Base-by-base conservation (phyloP, 2,329 filamentous ascomycete genomes). In the Aciculosporium take region DNA sequence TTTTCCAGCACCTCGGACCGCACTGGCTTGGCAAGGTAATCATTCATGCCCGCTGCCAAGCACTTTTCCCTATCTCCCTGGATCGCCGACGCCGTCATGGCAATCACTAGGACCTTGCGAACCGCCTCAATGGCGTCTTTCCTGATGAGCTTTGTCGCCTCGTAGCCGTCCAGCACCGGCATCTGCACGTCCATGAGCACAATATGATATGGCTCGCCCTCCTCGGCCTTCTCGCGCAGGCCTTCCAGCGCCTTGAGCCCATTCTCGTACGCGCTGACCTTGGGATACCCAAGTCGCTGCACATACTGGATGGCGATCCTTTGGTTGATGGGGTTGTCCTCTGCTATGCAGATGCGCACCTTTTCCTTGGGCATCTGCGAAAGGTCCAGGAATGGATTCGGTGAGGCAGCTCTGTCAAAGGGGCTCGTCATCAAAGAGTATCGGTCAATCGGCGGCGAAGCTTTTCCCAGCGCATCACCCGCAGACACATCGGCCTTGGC, bases 121-220 rank as follows among this genome's bases (percentile, higher is more conserved):
- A 96, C 85, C 7, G 74, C 73, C 28, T 86, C 80, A 44, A 86
- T 74, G 0, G 75, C 59, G 57, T 95, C 87, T 50, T 76, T 76
- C 8, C 88, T 79, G 34, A 95, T 77, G 44, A 86, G 72, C 49
- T 82, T 81, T 0, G 88, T 95, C 1, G 88, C 87, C 59, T 94
- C 84, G 56, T 94, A 94, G 5, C 88, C 88, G 57, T 95, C 88
- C 7, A 94, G 73, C 3, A 93, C 78, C 0, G 88, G 88, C 88
- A 95, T 95, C 62, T 94, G 87, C 3, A 94, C 86, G 57, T 95
- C 88, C 88, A 95, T 95, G 34, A 95, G 72, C 31, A 94, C 81
- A 25, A 95, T 72, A 53, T 95, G 87, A 62, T 93, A 95, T 0
- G 87, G 88, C 7, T 68, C 68, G 1, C 80, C 81, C 47, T 84